Evolutionary conservation across 2,329 filamentous ascomycete species (phyloP), one percentile per base, ranked within the genome.

Genomic region (Talaromyces sp.): DNA sequence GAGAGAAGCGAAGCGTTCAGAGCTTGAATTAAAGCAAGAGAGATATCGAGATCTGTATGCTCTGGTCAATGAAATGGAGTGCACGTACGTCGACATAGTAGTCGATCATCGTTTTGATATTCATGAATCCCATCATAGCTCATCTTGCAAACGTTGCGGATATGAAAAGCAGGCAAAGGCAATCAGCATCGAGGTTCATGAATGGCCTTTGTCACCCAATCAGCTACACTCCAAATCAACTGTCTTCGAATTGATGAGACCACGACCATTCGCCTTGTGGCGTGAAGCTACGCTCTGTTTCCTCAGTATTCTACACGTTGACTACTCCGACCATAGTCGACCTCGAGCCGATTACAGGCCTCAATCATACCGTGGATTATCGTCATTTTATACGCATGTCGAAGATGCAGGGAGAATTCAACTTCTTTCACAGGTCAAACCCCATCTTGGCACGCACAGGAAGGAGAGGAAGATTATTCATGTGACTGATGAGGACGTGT

Each of bases 171-270:
- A 72, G n/a, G 83, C 84, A 0, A 54, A 76, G 0, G 1, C 3
- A 0, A 64, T 89, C 0, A 43, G 31, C 0, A 87, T 89, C 8
- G 0, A 48, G 0, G 70, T 85, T 9, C 77, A 85, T 67, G 86
- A 89, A 69, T 87, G 84, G 84, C 85, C 86, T 0, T 73, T 88
- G 0, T 81, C 85, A 0, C 35, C 48, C 0, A 16, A 76, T 0
- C 0, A 50, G 0, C 6, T 66, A 0, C 33, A 76, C 11, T 77
- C 77, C 0, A 81, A 83, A 64, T 76, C 83, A 0, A 77, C 79
- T 0, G 76, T 88, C 0, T 88, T 88, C 59, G 86, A 88, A 67
- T 72, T 88, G 0, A 60, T 68, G 0, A 67, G 79, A 0, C 85
- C 85, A 0, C 4, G 24, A 0, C 33, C 70, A 0, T 82, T 85